Evolutionary conservation across 495 filamentous ascomycete species (phyloP).

Genomic region (Delitschia confertaspora): DNA sequence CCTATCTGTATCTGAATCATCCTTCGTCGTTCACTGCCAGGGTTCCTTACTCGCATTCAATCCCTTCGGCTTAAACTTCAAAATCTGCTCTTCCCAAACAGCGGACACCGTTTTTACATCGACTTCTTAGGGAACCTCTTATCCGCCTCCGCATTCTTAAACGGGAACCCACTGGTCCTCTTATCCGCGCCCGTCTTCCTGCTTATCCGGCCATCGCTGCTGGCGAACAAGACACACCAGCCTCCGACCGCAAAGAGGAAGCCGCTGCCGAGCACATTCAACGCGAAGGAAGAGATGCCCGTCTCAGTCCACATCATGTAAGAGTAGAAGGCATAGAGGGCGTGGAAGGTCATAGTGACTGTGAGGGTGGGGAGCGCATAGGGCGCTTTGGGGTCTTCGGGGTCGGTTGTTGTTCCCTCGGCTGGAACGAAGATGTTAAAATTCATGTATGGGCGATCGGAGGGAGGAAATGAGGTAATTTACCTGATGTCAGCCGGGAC

Average conservation of each 20-base stretch:
- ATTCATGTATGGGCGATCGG: background rate
- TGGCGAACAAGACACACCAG: constrained; percentile 71
- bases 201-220: constrained; percentile 52
- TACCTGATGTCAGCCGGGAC: constrained; percentile 38
- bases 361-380: constrained; percentile 61
- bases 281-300: constrained; percentile 44
- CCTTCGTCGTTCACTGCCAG: no score
- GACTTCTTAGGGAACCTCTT: no score
- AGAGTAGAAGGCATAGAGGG: constrained; percentile 52
- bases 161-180: constrained; percentile 73
- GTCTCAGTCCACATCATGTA: constrained; percentile 55
- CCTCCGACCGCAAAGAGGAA: constrained; percentile 52
- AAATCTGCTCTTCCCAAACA: no score
- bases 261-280: constrained; percentile 46
- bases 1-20: no score
- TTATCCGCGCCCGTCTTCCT: constrained; percentile 69
- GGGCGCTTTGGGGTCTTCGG: constrained; percentile 50
- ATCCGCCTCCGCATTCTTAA: constrained; percentile 60
- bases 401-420: constrained; percentile 27
- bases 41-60: no score
- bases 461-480: background rate
- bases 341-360: constrained; percentile 59
- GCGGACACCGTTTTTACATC: no score
- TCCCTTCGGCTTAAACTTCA: no score
- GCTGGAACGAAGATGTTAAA: constrained; percentile 10